phyloP scores from a whole-genome alignment of 768 basidiomycete genomes.

The Panellus pusillus region DNA sequence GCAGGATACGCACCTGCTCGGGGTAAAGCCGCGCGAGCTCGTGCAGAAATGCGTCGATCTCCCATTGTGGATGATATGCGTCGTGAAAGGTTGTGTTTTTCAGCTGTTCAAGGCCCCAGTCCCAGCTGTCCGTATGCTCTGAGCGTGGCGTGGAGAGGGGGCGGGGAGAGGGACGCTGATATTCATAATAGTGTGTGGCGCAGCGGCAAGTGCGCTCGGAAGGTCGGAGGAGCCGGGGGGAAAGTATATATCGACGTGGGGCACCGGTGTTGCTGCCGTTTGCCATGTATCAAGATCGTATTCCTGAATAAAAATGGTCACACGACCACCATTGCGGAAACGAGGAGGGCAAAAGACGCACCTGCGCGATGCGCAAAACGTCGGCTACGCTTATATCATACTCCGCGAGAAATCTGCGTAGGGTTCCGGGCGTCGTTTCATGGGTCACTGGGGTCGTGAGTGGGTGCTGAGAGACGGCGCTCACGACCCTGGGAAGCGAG shows the following conservation, averaged over 20 bases:
- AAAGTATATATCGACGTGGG: slow-evolving; percentile 53
- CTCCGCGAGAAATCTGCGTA: slow-evolving; percentile 3
- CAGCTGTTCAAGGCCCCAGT: slow-evolving; percentile 37
- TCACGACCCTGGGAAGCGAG: no score
- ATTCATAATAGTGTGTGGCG: slow-evolving; percentile 11
- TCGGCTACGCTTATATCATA: neutral
- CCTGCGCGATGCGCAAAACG: neutral
- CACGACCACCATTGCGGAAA: slow-evolving; percentile 13
- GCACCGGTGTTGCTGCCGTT: slow-evolving; percentile 25
- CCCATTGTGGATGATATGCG: slow-evolving; percentile 56
- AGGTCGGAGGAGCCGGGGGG: slow-evolving; percentile 24
- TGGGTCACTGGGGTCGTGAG: no score
- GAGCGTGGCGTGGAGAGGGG: neutral
- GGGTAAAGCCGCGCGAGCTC: slow-evolving; percentile 49
- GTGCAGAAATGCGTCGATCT: slow-evolving; percentile 52
- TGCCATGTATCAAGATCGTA: slow-evolving; percentile 56
- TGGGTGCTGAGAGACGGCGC: no score
- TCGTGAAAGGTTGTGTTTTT: slow-evolving; percentile 41
- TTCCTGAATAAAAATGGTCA: slow-evolving; percentile 31
- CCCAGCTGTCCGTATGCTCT: neutral
- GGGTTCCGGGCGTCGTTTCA: neutral
- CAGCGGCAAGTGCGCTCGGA: slow-evolving; percentile 17
- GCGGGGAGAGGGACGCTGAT: slow-evolving; percentile 4
- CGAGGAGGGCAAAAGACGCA: neutral
- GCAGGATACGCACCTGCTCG: slow-evolving; percentile 42